A percentile compares a stretch with the other conserved stretches of the same genome.
These are phyloP conservation scores for Quercus tomentella DNA, from an alignment of 331 rosid genomes.

Conservation along the genomic window DNA sequence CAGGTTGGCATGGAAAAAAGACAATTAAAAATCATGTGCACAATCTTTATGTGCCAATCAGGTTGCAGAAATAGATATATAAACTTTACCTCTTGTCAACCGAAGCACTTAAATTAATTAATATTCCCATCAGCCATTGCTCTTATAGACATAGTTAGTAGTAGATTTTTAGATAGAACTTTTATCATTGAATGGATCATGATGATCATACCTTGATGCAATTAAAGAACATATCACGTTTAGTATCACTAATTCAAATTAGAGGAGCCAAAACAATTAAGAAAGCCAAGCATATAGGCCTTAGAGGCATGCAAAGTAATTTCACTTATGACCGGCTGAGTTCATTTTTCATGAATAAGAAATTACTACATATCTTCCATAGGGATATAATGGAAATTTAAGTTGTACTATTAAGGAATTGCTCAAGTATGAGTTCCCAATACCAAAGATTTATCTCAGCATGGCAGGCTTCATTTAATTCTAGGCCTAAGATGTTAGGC, in stretches of 20 bases:
- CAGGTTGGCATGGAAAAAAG: not conserved
- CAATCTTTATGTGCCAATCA: conserved; percentile 23
- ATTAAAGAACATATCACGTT: too few relatives aligned
- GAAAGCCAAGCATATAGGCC: not conserved
- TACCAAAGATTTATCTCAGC: too few relatives aligned
- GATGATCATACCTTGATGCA: not conserved
- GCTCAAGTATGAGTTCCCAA: too few relatives aligned
- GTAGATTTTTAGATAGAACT: not conserved
- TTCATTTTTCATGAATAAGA: too few relatives aligned
- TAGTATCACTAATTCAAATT: too few relatives aligned
- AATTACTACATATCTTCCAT: too few relatives aligned
- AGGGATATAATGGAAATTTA: too few relatives aligned
- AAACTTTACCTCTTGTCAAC: not conserved
- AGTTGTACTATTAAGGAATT: too few relatives aligned
- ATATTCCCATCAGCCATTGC: not conserved
- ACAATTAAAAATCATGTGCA: conserved; percentile 30
- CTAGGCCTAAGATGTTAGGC: too few relatives aligned
- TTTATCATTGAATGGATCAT: not conserved
- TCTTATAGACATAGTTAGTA: not conserved
- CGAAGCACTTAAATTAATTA: not conserved
- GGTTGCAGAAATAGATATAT: conserved; percentile 13
- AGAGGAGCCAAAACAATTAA: not conserved
- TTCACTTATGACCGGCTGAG: too few relatives aligned
- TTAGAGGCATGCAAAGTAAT: too few relatives aligned
- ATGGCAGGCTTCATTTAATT: too few relatives aligned